These are phyloP conservation scores for Coemansia aciculifera DNA, from an alignment of 192 early-diverging fungal species.

Conservation along the genomic window DNA sequence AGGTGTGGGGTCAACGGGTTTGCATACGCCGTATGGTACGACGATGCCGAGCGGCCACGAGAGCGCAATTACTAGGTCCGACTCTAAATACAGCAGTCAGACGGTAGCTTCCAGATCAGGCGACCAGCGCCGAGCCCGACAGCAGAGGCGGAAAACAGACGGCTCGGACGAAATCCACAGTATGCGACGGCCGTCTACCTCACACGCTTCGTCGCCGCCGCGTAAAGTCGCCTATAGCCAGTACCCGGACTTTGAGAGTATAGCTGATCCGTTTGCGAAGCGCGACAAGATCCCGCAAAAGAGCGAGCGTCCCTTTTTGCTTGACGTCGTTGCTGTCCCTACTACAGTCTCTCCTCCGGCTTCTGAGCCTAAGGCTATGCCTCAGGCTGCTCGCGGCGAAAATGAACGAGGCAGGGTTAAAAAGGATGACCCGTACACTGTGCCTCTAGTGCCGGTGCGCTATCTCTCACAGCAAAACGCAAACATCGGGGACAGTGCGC, in stretches of 20 bases:
- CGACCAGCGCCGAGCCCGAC: constrained; percentile 21
- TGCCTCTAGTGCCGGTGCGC: not conserved
- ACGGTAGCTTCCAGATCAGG: constrained; percentile 14
- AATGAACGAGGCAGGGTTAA: not conserved
- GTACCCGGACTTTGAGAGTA: constrained; percentile 52
- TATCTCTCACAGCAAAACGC: not conserved
- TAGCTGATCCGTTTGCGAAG: constrained; percentile 55
- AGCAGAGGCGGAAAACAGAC: constrained; percentile 43
- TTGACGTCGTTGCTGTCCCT: constrained; percentile 1
- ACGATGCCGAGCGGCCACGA: not conserved
- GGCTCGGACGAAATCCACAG: constrained; percentile 22
- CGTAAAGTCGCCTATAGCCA: constrained; percentile 49
- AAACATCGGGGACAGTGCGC: constrained; percentile 1
- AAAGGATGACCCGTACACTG: not conserved
- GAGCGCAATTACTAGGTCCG: constrained; percentile 16
- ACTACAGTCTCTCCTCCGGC: not conserved
- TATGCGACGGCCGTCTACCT: constrained; percentile 29
- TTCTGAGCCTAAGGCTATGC: not conserved
- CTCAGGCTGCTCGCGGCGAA: not conserved
- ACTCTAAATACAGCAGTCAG: constrained; percentile 22
- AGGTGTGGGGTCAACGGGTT: not conserved
- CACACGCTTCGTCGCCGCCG: constrained; percentile 26
- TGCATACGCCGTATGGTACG: constrained; percentile 3
- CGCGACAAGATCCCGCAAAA: constrained; percentile 54
- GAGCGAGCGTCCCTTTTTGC: constrained; percentile 27